A percentile compares a stretch with the other conserved stretches of the same genome.
Evolutionary conservation across 352 stramenopile genomes (phyloP).

Genomic region (Phytophthora syringae): DNA sequence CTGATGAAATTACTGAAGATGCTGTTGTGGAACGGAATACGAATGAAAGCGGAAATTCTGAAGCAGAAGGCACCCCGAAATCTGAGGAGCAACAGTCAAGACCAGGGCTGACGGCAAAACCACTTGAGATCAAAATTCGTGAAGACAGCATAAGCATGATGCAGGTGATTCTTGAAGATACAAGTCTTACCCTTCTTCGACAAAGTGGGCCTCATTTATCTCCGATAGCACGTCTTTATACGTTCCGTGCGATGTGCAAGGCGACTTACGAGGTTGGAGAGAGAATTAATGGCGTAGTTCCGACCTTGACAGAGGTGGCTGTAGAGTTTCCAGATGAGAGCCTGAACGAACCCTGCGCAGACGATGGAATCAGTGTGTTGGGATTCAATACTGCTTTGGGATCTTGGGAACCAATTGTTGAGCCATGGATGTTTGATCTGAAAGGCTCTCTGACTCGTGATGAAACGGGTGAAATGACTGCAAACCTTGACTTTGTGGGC

Average conservation of each 20-base stretch:
- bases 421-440: conserved; percentile 79
- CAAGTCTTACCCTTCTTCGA: conserved; percentile 71
- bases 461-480: conserved; percentile 54
- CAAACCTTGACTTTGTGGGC: conserved; percentile 57
- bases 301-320: conserved; percentile 35
- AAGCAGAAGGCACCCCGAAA: conserved; percentile 6
- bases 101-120: conserved; percentile 5
- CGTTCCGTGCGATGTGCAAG: conserved; percentile 73
- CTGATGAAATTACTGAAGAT: conserved; percentile 17
- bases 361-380: conserved; percentile 82
- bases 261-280: conserved; percentile 48
- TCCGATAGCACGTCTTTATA: conserved; percentile 67
- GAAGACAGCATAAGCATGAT: conserved; percentile 42
- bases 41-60: neutral
- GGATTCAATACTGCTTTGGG: conserved; percentile 78
- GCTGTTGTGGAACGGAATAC: conserved; percentile 5
- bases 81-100: conserved; percentile 3
- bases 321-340: conserved; percentile 72
- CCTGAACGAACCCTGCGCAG: conserved; percentile 49
- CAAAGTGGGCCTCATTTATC: conserved; percentile 82
- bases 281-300: conserved; percentile 21
- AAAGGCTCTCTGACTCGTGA: conserved; percentile 41
- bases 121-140: conserved; percentile 17
- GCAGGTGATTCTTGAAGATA: conserved; percentile 68
- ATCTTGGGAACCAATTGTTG: conserved; percentile 80